phyloP scores from a whole-genome alignment of 345 rosid species.

The Brassica rapa region DNA sequence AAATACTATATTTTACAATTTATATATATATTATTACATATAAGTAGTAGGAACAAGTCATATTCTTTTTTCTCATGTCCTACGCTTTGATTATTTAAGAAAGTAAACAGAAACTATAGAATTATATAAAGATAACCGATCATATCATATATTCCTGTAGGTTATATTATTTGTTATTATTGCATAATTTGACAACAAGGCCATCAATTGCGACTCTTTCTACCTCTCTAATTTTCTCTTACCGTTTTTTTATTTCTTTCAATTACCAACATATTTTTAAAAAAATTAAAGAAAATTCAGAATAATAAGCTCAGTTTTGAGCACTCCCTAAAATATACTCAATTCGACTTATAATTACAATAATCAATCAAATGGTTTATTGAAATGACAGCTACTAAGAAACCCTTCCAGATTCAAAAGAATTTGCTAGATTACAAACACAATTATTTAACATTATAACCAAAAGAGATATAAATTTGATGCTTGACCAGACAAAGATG shows the following conservation, averaged over 20 bases:
- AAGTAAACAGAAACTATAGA: not conserved
- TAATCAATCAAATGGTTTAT: not conserved
- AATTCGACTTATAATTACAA: not conserved
- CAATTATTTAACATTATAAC: not conserved
- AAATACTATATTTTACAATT: not conserved
- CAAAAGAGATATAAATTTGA: too few species aligned
- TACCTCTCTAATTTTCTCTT: not conserved
- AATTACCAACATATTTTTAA: not conserved
- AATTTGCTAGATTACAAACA: not conserved
- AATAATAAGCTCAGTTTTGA: not conserved
- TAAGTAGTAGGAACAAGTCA: conserved; percentile 18
- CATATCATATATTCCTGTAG: conserved; percentile 1
- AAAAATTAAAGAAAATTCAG: too few species aligned
- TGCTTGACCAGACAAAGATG: too few species aligned
- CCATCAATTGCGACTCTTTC: conserved; percentile 18
- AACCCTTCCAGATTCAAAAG: not conserved
- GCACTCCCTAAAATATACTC: not conserved
- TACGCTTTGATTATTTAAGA: conserved; percentile 14
- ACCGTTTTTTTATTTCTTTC: not conserved
- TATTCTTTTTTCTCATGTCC: not conserved
- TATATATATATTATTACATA: conserved; percentile 8
- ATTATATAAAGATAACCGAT: conserved; percentile 13
- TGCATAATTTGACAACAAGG: conserved; percentile 6
- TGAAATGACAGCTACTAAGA: not conserved
- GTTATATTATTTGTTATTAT: not conserved